phyloP scores from a whole-genome alignment of 2,329 filamentous ascomycete genomes.

The Epichloe sp. region DNA sequence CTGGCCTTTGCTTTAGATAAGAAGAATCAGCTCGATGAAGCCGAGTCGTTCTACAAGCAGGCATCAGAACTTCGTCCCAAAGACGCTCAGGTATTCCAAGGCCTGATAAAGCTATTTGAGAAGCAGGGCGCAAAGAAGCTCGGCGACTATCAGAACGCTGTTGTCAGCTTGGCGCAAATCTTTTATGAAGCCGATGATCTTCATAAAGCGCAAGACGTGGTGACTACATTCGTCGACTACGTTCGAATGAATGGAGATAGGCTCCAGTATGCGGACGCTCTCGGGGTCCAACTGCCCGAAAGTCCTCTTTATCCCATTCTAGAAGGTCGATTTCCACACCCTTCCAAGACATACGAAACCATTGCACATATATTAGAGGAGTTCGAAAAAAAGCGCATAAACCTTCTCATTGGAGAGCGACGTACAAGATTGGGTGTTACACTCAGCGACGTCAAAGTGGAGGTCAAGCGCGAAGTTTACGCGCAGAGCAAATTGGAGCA shows the following conservation, averaged over 20 bases:
- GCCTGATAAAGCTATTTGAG: slow-evolving; percentile 75
- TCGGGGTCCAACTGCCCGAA: slow-evolving; percentile 64
- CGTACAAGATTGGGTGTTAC: slow-evolving; percentile 77
- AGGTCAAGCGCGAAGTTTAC: slow-evolving; percentile 80
- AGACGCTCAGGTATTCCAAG: slow-evolving; percentile 83
- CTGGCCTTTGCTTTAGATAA: slow-evolving; percentile 77
- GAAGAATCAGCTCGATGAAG: slow-evolving; percentile 53
- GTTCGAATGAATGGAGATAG: slow-evolving; percentile 60
- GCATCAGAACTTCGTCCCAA: slow-evolving; percentile 59
- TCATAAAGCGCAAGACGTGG: slow-evolving; percentile 50
- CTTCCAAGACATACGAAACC: slow-evolving; percentile 65
- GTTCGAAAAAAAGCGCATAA: slow-evolving; percentile 85
- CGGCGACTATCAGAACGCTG: slow-evolving; percentile 60
- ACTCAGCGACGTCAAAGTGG: slow-evolving; percentile 67
- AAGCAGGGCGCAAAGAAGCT: slow-evolving; percentile 58
- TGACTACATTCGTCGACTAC: slow-evolving; percentile 70
- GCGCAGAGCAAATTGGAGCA: slow-evolving; percentile 60
- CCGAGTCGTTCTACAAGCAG: slow-evolving; percentile 61
- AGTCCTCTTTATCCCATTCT: slow-evolving; percentile 71
- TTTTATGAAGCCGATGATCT: slow-evolving; percentile 54
- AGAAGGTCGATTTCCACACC: slow-evolving; percentile 71
- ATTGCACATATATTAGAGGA: slow-evolving; percentile 74
- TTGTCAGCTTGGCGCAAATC: slow-evolving; percentile 60
- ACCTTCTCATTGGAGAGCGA: slow-evolving; percentile 77
- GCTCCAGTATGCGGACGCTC: slow-evolving; percentile 60